These are phyloP conservation scores for Mycena floridula DNA, from an alignment of 768 basidiomycete genomes.

Conservation along the genomic window DNA sequence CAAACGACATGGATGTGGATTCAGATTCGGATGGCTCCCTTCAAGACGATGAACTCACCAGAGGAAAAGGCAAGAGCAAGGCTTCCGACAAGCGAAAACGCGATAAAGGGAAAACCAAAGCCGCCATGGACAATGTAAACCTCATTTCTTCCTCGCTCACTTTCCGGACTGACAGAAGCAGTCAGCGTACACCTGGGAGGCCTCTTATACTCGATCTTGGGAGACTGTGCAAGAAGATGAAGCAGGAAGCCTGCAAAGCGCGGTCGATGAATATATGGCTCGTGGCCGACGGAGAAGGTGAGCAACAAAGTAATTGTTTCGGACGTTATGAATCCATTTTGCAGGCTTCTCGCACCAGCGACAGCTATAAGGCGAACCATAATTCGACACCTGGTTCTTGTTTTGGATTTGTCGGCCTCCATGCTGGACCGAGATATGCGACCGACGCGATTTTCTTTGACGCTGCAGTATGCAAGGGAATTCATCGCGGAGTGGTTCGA, in stretches of 20 bases:
- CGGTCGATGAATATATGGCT: slow-evolving; percentile 87
- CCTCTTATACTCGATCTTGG: slow-evolving; percentile 91
- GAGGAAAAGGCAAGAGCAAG: slow-evolving; percentile 53
- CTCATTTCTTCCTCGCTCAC: too few relatives aligned
- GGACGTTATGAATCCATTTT: slow-evolving; percentile 1
- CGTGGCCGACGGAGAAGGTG: slow-evolving; percentile 80
- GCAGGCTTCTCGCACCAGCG: slow-evolving; percentile 73
- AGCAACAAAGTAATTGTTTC: slow-evolving; percentile 10
- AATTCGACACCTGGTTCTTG: slow-evolving; percentile 88
- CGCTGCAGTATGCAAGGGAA: slow-evolving; percentile 83
- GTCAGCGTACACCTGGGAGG: slow-evolving; percentile 95
- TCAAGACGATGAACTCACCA: slow-evolving; percentile 39
- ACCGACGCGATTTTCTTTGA: slow-evolving; percentile 88
- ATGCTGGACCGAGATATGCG: slow-evolving; percentile 98
- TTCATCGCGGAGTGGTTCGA: slow-evolving; percentile 98
- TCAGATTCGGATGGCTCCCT: slow-evolving; percentile 72
- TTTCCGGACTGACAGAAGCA: slow-evolving; percentile 23
- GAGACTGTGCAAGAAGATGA: slow-evolving; percentile 97
- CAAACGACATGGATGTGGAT: slow-evolving; percentile 55
- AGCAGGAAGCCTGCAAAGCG: slow-evolving; percentile 80
- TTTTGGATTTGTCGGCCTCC: slow-evolving; percentile 86
- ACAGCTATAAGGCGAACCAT: slow-evolving; percentile 90
- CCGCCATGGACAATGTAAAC: slow-evolving; percentile 17
- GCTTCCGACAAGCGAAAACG: slow-evolving; percentile 12
- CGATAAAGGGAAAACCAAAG: slow-evolving; percentile 24